Percentiles rank a stretch among this genome's conserved stretches.
phyloP scores from a whole-genome alignment of 176 grass and related monocot species.

The Raddia guianensis region DNA sequence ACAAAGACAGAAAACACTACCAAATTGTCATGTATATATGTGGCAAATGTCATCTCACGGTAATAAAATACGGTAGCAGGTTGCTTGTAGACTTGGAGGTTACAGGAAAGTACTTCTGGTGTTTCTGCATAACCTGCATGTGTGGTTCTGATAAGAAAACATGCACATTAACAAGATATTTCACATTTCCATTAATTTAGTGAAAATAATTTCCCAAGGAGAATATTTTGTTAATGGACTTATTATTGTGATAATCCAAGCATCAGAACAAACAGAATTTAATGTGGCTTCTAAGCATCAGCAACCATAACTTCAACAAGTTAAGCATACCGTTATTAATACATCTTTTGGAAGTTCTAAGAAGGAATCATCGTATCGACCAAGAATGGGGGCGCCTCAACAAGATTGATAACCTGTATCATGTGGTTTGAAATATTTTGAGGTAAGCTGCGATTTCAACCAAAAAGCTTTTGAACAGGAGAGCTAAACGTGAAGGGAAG shows the following conservation, averaged over 20 bases:
- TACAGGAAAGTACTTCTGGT: conserved; percentile 94
- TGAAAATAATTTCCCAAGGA: background rate
- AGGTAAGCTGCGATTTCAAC: conserved; percentile 8
- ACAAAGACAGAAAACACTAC: background rate
- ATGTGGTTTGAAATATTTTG: conserved; percentile 29
- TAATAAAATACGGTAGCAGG: conserved; percentile 88
- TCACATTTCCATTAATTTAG: conserved; percentile 13
- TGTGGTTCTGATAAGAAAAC: conserved; percentile 23
- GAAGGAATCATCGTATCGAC: conserved; percentile 80
- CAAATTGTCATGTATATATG: conserved; percentile 28
- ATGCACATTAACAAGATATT: background rate
- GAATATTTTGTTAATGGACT: background rate
- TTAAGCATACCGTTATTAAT: conserved; percentile 76
- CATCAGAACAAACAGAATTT: conserved; percentile 28
- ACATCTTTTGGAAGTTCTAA: conserved; percentile 96
- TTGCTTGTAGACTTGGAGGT: conserved; percentile 56
- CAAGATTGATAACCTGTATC: conserved; percentile 84
- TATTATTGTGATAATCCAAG: background rate
- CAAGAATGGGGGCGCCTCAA: conserved; percentile 90
- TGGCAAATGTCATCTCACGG: conserved; percentile 59
- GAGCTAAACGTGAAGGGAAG: conserved; percentile 26
- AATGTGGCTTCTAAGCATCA: background rate
- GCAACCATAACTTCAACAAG: conserved; percentile 27
- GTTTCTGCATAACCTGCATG: conserved; percentile 95
- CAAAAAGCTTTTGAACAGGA: conserved; percentile 6